Conservation (phyloP, 352 stramenopile species). For the Phytophthora sp. region DNA sequence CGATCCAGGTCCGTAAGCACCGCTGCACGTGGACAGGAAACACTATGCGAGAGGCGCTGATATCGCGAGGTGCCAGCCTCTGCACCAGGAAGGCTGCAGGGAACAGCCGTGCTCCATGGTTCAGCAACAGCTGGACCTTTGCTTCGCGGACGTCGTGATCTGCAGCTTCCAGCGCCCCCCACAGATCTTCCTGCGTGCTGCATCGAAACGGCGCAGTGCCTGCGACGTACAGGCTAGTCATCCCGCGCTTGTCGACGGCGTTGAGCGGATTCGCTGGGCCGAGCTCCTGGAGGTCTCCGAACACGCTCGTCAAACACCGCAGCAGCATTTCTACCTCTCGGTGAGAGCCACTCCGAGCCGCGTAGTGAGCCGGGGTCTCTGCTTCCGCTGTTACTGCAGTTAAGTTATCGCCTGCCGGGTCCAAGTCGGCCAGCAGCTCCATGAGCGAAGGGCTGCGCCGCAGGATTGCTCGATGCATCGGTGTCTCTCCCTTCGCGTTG, state of each 20-base stretch:
- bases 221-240: slow-evolving; percentile 17
- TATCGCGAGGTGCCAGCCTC: not conserved
- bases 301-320: slow-evolving; percentile 16
- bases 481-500: slow-evolving; percentile 15
- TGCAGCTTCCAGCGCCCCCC: not conserved
- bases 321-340: slow-evolving; percentile 21
- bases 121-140: slow-evolving; percentile 12
- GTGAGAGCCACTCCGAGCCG: slow-evolving; percentile 6
- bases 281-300: slow-evolving; percentile 1
- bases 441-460: slow-evolving; percentile 6
- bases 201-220: not conserved
- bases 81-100: not conserved
- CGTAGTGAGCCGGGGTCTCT: slow-evolving; percentile 27
- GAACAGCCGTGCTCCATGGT: slow-evolving; percentile 10
- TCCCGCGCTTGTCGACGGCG: not conserved
- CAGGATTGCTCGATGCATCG: slow-evolving; percentile 25
- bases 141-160: not conserved
- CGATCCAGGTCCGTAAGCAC: slow-evolving; percentile 4
- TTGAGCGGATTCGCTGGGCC: slow-evolving; percentile 12
- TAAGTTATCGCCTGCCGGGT: slow-evolving; percentile 11
- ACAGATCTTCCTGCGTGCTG: not conserved
- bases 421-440: slow-evolving; percentile 18
- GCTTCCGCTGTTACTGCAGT: not conserved
- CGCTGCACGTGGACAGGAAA: slow-evolving; percentile 4
- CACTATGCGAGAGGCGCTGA: not conserved